Evolutionary conservation across 345 rosid genomes (phyloP).

Genomic region (Eutrema heterophyllum): DNA sequence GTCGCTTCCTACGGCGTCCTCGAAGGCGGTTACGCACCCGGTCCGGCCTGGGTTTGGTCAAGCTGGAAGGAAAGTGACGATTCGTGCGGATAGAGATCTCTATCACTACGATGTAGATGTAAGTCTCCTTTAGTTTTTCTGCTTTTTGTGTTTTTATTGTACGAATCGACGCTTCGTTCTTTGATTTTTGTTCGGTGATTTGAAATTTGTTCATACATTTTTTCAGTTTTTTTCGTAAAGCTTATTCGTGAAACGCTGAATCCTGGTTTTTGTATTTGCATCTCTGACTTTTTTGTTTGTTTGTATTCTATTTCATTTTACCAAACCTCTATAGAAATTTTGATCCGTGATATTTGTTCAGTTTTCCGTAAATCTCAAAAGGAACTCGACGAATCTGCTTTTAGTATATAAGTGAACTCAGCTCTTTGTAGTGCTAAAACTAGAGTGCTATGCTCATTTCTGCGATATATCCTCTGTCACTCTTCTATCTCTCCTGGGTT

Average conservation of each 20-base stretch:
- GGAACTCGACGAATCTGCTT: too few species aligned
- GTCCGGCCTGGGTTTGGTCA: conserved; percentile 50
- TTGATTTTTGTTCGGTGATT: not conserved
- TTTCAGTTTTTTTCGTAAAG: not conserved
- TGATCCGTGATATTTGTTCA: too few species aligned
- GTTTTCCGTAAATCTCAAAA: too few species aligned
- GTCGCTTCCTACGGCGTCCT: conserved; percentile 38
- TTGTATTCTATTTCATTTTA: not conserved
- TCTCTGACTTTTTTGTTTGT: not conserved
- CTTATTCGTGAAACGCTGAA: not conserved
- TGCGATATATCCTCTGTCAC: conserved; percentile 3
- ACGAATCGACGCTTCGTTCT: not conserved
- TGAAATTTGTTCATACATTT: not conserved
- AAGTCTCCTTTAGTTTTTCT: not conserved
- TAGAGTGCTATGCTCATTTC: not conserved
- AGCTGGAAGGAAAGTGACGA: conserved; percentile 31
- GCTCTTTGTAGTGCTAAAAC: not conserved
- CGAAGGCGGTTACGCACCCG: conserved; percentile 35
- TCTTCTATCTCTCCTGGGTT: not conserved
- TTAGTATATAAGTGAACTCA: too few species aligned
- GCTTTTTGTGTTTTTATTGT: not conserved
- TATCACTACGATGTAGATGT: conserved; percentile 55
- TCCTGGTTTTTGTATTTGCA: not conserved
- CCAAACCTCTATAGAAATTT: too few species aligned
- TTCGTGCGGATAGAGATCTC: conserved; percentile 52